phyloP scores from a whole-genome alignment of 148 eudicot species.

The Cornus florida region DNA sequence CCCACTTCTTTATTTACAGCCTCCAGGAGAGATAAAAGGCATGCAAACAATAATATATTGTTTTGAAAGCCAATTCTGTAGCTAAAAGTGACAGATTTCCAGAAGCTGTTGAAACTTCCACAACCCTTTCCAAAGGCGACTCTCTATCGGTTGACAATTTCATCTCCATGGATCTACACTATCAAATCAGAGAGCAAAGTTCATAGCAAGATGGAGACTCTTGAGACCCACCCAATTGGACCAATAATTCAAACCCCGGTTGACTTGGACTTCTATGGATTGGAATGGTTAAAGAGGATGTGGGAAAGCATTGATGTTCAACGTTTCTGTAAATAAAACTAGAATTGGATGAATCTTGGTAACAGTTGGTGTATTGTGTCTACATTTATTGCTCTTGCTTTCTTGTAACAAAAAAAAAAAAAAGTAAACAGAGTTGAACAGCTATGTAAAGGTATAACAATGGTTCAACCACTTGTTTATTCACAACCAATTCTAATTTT shows the following conservation, averaged over 20 bases:
- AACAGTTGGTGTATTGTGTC: too few species aligned
- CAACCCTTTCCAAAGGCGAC: constrained; percentile 1
- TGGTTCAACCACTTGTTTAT: background rate
- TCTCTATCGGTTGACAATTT: constrained; percentile 12
- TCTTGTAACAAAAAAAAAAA: too few species aligned
- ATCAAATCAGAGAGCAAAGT: background rate
- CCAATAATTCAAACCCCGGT: constrained; percentile 1
- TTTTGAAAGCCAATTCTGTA: too few species aligned
- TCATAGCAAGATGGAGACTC: background rate
- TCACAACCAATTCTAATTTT: background rate
- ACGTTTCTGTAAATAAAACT: background rate
- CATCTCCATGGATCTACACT: background rate
- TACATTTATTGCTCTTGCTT: too few species aligned
- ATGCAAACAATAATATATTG: background rate
- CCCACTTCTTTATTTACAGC: background rate
- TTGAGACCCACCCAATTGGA: constrained; percentile 1
- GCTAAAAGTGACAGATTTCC: background rate
- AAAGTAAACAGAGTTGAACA: too few species aligned
- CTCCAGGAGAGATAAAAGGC: background rate
- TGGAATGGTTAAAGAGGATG: constrained; percentile 22
- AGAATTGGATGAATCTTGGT: background rate
- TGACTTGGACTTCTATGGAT: constrained; percentile 21
- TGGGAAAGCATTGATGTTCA: background rate
- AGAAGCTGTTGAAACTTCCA: constrained; percentile 14
- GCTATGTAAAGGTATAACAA: background rate